Evolutionary conservation across 345 rosid species (phyloP), one percentile per base, ranked within the genome.

Genomic region (Bretschneidera sinensis): DNA sequence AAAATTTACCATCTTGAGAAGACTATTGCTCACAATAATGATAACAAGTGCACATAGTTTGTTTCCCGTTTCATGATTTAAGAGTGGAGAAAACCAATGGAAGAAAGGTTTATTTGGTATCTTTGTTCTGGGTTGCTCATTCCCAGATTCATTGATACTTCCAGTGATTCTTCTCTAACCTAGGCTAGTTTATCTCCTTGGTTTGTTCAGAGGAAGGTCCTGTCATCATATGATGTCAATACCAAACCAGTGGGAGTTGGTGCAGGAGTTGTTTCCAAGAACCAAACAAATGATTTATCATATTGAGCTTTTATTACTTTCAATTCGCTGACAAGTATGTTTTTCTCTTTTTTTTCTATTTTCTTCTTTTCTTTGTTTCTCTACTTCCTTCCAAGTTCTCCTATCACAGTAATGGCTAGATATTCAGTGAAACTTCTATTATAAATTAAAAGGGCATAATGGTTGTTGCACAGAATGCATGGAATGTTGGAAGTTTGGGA

Each of bases 141-240:
- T 39, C 15, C 45, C 45, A 5, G 45, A 13, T 39, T 39, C 11
- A 39, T 39, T 7, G 11, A 39, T 39, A 39, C 10, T 39, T 39
- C 45, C 15, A 11, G 45, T 39, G 45, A 39, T 39, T 55, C 2
- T 53, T 56, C 35, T 49, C 76, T 72, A 72, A 67, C 65, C 59
- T 15, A 28, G 50, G 68, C 68, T 66, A 67, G 75, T 70, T 79
- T 45, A 75, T 73, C 64, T 73, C 62, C 65, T 65, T 71, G 70
- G 66, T 48, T 60, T 74, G 55, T 62, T 77, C 78, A 84, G 95
- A 72, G 71, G 77, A 49, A 56, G 60, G 76, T 74, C 59, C 61
- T 82, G 65, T 74, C 83, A 56, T 80, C 90, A 3, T 61, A 71
- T 55, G 83, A 84, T 7, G 25, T 65, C 47, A 74, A 64, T 62